Evolutionary conservation across 176 grass and related monocot genomes (phyloP), one percentile per base, ranked within the genome.

Genomic region (Leersia perrieri): DNA sequence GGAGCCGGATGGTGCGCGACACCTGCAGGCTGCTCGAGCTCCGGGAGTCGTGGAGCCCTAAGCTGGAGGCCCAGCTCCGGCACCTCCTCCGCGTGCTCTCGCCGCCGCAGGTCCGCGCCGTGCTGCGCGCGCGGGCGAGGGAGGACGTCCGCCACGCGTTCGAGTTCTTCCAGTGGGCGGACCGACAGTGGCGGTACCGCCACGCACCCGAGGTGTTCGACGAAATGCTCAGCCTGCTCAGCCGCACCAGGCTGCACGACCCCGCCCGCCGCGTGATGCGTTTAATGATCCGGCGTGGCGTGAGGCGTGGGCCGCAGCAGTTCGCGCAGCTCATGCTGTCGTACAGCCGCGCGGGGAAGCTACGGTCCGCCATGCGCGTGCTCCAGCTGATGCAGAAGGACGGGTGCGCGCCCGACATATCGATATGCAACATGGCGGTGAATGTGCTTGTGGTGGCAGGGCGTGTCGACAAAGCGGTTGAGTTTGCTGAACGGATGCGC

Each of bases 381-480:
- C 88, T 98, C 80, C 87, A 89, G 16, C 79, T 98, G 66, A 95
- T 98, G 92, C 92, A 98, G 78, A 98, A 93, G 83, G 92, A 94
- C 25, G 88, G 92, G 33, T 87, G 90, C n/a, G 84, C 44, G 3
- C 88, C 92, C 0, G 90, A 98, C 81, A 74, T 91, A 34, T 87
- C 75, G 8, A 78, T 94, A 13, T 98, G 95, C 75, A 98, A 94
- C 1, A 44, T 91, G 29, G 78, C 90, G 0, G 93, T 94, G 68
- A 80, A 94, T 39, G 92, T 91, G 16, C 92, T 98, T 53, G 86
- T 98, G 9, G 75, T 92, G 83, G 92, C 95, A 2, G 79, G 74
- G 3, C 86, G 86, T 5, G 30, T 98, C 0, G 88, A 94, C 70
- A 93, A 98, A 85, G 90, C 92, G 0, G 51, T 98, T 1, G 80